Percentiles rank a stretch among this genome's conserved stretches.
phyloP scores from a whole-genome alignment of 805 yeast genomes.

The Suhomyces kilbournensis region DNA sequence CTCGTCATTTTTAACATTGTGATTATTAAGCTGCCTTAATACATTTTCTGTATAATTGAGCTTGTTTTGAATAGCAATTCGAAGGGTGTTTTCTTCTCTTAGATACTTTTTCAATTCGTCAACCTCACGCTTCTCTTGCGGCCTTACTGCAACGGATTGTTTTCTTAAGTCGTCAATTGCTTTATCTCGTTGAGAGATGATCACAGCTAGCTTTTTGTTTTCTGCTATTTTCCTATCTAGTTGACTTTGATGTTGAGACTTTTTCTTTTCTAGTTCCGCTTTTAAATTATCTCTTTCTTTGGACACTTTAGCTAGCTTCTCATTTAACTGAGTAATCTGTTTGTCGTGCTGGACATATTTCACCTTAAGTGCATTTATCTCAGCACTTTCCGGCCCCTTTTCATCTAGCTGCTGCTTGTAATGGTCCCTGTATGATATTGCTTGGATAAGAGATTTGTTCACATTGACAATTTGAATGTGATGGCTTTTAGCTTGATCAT shows the following conservation, averaged over 20 bases:
- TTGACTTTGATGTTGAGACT: background rate
- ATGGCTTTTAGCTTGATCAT: background rate
- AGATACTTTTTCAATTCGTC: background rate
- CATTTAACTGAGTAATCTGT: background rate
- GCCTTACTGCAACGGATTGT: background rate
- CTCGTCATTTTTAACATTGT: background rate
- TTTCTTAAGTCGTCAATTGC: background rate
- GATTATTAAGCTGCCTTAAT: background rate
- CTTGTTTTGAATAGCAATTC: background rate
- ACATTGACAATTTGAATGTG: background rate
- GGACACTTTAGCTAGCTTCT: background rate
- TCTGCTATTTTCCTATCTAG: background rate
- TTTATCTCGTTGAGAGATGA: background rate
- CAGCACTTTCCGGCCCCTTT: background rate
- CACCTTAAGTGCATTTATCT: background rate
- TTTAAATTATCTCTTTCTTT: background rate
- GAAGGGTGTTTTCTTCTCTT: background rate
- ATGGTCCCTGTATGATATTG: background rate
- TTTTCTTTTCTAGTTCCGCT: background rate
- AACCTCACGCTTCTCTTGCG: background rate
- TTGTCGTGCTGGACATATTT: background rate
- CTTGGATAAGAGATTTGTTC: background rate
- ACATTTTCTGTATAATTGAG: background rate
- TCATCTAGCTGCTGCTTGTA: background rate
- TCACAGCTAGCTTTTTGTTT: background rate